Evolutionary conservation across 805 yeast species (phyloP), one percentile per base, ranked within the genome.

Genomic region (Isabelozyma pseudorhagii): DNA sequence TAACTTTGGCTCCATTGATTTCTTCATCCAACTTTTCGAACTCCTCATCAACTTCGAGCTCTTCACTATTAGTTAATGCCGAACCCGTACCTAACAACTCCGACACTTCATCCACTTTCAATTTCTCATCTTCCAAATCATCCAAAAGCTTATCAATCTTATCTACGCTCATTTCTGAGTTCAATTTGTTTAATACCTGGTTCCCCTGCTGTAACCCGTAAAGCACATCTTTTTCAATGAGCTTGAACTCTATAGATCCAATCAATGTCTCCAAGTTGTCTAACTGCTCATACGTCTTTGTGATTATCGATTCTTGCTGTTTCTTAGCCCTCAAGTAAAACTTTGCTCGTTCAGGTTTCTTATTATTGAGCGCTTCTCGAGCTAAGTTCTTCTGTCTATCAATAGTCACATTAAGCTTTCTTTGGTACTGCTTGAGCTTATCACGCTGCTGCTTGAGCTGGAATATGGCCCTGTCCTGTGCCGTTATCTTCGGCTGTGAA

Each of bases 371-470:
- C 15, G 84, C 81, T 54, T 75, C 71, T 49, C 72, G 74, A 17
- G 94, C 94, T 11, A 85, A 64, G 41, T 72, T 72, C 1, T 74
- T 74, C 65, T 94, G 97, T 34, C 80, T 72, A 9, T 72, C 74
- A 14, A 89, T 78, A 4, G 89, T 79, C 0, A 68, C 65, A 28
- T 74, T 72, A 38, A 92, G 78, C 51, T 82, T 80, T 43, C 71
- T 71, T 58, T 83, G 87, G 54, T 91, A 88, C 64, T 86, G 88
- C 56, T 81, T 81, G 18, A 94, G 76, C 54, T 85, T 85, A 67
- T 94, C 99, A 52, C 97, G 75, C 58, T 96, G 97, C 38, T 87
- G 72, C 64, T 94, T 94, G 57, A 94, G 75, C 61, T 92, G 94
- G 54, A 90, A 76, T 9, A 94, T 80, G 0, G 97, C 97, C 60